Evolutionary conservation across 2,329 filamentous ascomycete species (phyloP).

Genomic region (Phyllosticta capitalensis): DNA sequence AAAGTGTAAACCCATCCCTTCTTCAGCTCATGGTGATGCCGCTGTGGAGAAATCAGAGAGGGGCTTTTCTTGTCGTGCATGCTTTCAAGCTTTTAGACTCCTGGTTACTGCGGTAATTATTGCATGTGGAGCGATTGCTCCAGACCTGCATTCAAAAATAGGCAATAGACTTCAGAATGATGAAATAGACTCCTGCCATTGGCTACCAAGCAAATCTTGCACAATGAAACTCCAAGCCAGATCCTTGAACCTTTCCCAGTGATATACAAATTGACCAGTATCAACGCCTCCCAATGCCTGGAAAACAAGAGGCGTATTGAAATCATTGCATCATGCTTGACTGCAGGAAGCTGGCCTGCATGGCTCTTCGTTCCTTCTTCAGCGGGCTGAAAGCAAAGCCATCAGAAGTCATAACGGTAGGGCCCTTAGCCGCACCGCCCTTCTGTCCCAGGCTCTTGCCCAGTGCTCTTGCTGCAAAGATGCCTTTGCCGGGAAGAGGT

Average conservation of each 20-base stretch:
- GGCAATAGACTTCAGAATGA: too few relatives aligned
- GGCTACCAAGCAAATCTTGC: not conserved
- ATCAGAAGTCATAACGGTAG: slow-evolving; percentile 27
- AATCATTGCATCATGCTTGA: not conserved
- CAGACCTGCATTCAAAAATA: too few relatives aligned
- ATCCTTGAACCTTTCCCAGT: not conserved
- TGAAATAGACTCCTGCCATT: too few relatives aligned
- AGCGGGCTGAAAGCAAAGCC: slow-evolving; percentile 30
- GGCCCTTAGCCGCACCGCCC: slow-evolving; percentile 25
- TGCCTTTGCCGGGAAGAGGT: slow-evolving; percentile 25
- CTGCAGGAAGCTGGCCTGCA: slow-evolving; percentile 3
- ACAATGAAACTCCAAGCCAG: not conserved
- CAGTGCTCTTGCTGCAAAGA: slow-evolving; percentile 29
- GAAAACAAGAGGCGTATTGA: not conserved
- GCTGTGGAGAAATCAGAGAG: too few relatives aligned
- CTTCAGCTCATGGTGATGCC: too few relatives aligned
- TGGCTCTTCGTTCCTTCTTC: slow-evolving; percentile 29
- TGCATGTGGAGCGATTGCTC: too few relatives aligned
- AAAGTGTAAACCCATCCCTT: too few relatives aligned
- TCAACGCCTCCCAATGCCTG: not conserved
- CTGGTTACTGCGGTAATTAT: too few relatives aligned
- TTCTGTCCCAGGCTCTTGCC: slow-evolving; percentile 24
- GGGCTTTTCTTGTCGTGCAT: too few relatives aligned
- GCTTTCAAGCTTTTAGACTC: too few relatives aligned
- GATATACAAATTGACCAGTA: not conserved